Conservation (phyloP, 2,329 filamentous ascomycete genomes). For the Microthyrium microscopicum region DNA sequence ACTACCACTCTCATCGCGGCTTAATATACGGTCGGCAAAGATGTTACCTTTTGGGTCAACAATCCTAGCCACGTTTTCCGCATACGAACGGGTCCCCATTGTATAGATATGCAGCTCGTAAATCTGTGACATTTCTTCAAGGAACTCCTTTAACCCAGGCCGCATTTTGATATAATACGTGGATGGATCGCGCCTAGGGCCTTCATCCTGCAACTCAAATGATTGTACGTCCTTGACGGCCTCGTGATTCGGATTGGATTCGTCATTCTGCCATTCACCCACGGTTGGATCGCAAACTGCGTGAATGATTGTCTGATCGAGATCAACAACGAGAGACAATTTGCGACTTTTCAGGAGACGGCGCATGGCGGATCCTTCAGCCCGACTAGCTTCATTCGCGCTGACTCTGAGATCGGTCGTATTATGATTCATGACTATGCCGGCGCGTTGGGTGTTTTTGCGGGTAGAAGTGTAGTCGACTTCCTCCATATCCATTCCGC, state of each 20-base stretch:
- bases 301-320: constrained; percentile 97
- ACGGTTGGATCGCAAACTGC: constrained; percentile 94
- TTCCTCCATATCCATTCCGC: constrained; percentile 91
- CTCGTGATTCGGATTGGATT: constrained; percentile 74
- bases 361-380: constrained; percentile 74
- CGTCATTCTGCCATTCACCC: constrained; percentile 85
- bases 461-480: constrained; percentile 68
- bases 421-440: constrained; percentile 89
- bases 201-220: constrained; percentile 82
- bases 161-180: constrained; percentile 99
- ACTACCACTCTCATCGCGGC: constrained; percentile 90
- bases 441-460: constrained; percentile 67
- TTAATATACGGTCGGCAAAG: constrained; percentile 89
- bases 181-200: constrained; percentile 55
- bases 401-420: constrained; percentile 78
- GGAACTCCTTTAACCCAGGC: constrained; percentile 66
- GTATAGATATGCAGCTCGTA: constrained; percentile 98
- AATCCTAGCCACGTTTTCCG: constrained; percentile 76
- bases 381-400: constrained; percentile 57
- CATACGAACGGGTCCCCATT: constrained; percentile 97
- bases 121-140: constrained; percentile 57
- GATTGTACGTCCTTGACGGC: constrained; percentile 75
- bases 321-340: constrained; percentile 84
- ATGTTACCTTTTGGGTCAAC: constrained; percentile 80
- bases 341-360: constrained; percentile 67